phyloP scores from a whole-genome alignment of 176 grass and related monocot species.

The Typha latifolia region DNA sequence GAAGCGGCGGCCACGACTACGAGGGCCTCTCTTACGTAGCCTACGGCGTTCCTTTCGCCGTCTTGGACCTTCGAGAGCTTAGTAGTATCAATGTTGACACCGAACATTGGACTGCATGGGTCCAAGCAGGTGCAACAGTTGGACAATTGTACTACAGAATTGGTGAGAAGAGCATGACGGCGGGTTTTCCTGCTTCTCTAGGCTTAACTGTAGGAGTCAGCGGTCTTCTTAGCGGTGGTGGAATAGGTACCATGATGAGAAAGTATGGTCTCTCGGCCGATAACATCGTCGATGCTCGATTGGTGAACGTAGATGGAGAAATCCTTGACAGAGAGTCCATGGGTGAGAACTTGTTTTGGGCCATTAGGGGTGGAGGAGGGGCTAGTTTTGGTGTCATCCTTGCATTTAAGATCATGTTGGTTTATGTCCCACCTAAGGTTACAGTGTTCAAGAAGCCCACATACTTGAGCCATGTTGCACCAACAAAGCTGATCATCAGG shows the following conservation, averaged over 20 bases:
- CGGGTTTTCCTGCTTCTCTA: conserved; percentile 19
- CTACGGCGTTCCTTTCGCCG: conserved; percentile 4
- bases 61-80: conserved; percentile 21
- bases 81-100: conserved; percentile 14
- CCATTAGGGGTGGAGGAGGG: conserved; percentile 28
- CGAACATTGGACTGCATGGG: conserved; percentile 19
- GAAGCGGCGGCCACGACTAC: conserved; percentile 38
- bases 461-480: conserved; percentile 12
- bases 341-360: conserved; percentile 39
- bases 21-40: conserved; percentile 38
- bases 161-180: conserved; percentile 11
- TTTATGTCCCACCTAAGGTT: conserved; percentile 19
- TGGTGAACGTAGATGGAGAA: conserved; percentile 18
- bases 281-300: conserved; percentile 23
- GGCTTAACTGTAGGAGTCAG: conserved; percentile 28
- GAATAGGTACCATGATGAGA: conserved; percentile 28
- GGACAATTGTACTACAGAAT: conserved; percentile 37
- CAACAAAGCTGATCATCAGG: conserved; percentile 10
- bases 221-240: conserved; percentile 32
- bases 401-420: conserved; percentile 26
- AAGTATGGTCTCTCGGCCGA: conserved; percentile 24
- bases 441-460: conserved; percentile 14
- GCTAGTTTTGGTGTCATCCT: conserved; percentile 37
- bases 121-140: conserved; percentile 30
- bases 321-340: conserved; percentile 25